phyloP scores from a whole-genome alignment of 2,329 filamentous ascomycete species.

The Fusarium sp. region DNA sequence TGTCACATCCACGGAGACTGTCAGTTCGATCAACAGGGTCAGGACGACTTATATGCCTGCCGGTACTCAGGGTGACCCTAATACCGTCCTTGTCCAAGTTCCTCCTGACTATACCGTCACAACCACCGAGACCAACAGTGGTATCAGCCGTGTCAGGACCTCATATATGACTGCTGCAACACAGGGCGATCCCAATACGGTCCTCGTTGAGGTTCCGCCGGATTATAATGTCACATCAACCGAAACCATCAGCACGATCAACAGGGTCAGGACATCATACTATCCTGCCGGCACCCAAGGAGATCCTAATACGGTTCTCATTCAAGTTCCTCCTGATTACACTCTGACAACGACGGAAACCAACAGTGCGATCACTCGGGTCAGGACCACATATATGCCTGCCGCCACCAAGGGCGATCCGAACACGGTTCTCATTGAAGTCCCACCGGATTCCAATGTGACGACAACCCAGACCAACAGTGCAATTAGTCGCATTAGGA shows the following conservation, averaged over 20 bases:
- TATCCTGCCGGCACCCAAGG: background rate
- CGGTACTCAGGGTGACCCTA: background rate
- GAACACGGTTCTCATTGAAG: background rate
- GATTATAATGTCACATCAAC: background rate
- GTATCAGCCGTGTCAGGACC: background rate
- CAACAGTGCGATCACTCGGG: background rate
- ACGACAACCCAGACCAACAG: slow-evolving; percentile 2
- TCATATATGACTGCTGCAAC: background rate
- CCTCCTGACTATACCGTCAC: background rate
- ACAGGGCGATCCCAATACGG: background rate
- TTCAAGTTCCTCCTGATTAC: slow-evolving; percentile 15
- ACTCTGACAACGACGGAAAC: slow-evolving; percentile 10
- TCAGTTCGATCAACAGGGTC: background rate
- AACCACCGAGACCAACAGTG: background rate
- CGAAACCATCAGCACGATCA: background rate
- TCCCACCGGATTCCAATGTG: background rate
- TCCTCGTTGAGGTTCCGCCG: background rate
- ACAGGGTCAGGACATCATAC: slow-evolving; percentile 1
- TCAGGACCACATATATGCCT: slow-evolving; percentile 3
- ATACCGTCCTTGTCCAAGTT: background rate
- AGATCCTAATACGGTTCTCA: slow-evolving; percentile 9
- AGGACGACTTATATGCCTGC: background rate
- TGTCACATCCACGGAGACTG: background rate
- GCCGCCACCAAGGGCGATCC: slow-evolving; percentile 6
- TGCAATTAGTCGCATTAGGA: background rate